Evolutionary conservation across 768 basidiomycete genomes (phyloP).

Genomic region (Termitomyces sp.): DNA sequence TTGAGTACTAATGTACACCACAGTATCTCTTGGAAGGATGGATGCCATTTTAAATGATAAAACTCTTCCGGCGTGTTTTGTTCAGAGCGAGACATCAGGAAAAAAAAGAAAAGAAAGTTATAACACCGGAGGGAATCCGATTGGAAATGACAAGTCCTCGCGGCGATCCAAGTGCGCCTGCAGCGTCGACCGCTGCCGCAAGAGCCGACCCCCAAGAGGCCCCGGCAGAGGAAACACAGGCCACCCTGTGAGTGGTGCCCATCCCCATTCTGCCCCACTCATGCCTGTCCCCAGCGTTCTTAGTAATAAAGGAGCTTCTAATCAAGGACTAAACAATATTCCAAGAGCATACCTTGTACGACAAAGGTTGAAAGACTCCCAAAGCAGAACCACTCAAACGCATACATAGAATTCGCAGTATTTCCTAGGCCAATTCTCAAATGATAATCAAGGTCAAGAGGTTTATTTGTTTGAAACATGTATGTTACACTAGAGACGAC

Average conservation of each 20-base stretch:
- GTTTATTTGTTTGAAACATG: neutral
- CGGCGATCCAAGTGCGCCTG: constrained; percentile 31
- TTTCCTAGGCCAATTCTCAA: no score
- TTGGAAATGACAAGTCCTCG: constrained; percentile 43
- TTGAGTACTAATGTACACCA: neutral
- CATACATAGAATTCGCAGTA: no score
- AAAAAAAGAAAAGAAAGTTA: constrained; percentile 26
- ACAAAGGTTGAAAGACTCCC: no score
- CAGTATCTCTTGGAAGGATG: neutral
- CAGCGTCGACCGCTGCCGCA: constrained; percentile 35
- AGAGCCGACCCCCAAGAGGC: constrained; percentile 44
- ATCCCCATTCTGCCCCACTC: no score
- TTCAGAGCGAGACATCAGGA: neutral
- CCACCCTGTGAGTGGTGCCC: constrained; percentile 19
- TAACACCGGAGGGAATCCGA: constrained; percentile 33
- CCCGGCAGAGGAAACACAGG: constrained; percentile 46
- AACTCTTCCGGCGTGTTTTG: no score
- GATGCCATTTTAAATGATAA: neutral
- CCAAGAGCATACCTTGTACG: no score
- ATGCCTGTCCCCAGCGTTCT: no score
- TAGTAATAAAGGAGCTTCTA: no score
- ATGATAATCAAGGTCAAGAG: no score
- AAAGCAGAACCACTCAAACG: no score
- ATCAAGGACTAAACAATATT: no score
- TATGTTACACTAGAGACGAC: neutral